Percentiles rank a stretch among this genome's conserved stretches.
These are phyloP conservation scores for Mrakia frigida DNA, from an alignment of 768 basidiomycete genomes.

Conservation along the genomic window DNA sequence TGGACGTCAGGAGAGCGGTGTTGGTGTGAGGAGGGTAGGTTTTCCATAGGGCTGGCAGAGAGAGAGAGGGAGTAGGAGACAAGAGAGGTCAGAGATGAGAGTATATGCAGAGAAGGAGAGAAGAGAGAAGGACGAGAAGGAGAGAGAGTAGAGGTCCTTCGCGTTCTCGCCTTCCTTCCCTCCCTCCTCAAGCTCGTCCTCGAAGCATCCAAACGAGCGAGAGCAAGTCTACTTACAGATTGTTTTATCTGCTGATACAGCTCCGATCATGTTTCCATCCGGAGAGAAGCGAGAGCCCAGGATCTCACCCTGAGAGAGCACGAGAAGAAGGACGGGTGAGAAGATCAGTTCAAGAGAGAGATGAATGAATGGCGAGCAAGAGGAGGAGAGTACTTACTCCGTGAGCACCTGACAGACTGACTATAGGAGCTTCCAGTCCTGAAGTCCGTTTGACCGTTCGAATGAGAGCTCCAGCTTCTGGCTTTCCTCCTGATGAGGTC, in stretches of 20 bases:
- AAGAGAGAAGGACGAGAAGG: neutral
- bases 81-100: neutral
- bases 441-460: constrained; percentile 87
- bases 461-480: constrained; percentile 54
- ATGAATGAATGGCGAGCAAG: neutral
- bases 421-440: constrained; percentile 85
- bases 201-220: neutral
- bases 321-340: neutral
- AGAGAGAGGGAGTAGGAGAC: too few relatives aligned
- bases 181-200: neutral
- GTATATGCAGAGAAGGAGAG: neutral
- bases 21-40: constrained; percentile 90
- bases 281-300: constrained; percentile 89
- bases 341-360: neutral
- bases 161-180: neutral
- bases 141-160: neutral
- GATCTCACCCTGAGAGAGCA: constrained; percentile 64
- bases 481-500: constrained; percentile 38
- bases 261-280: constrained; percentile 87
- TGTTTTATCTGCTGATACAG: constrained; percentile 80
- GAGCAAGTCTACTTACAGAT: constrained; percentile 61
- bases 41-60: constrained; percentile 67
- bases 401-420: constrained; percentile 82
- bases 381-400: constrained; percentile 53
- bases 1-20: constrained; percentile 74